Base-by-base conservation (phyloP, 2,329 filamentous ascomycete species). In the Aspergillus sp. region DNA sequence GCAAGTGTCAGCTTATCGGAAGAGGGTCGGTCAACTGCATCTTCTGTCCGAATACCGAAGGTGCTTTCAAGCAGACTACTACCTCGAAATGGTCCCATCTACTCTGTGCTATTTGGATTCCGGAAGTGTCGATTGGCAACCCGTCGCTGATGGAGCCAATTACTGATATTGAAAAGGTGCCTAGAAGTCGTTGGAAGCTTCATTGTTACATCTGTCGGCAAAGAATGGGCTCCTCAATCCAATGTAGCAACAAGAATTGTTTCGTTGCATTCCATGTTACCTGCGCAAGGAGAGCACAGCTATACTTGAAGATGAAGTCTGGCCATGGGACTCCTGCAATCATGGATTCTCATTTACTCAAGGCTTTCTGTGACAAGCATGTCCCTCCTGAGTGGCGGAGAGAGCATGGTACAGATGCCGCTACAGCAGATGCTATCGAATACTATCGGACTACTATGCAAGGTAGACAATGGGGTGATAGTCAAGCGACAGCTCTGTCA, bases 141-240 rank as follows among this genome's bases (percentile, higher is more conserved):
- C 86, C 89, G 49, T 95, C 90, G 6, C 93, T 97, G 63, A 96
- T 97, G 88, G 93, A 98, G 61, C 93, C 93, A 0, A 90, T 98
- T 40, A 94, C 93, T 75, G 93, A 97, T 56, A 88, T 98, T 31
- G 93, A 98, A 64, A 96, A 96, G 67, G 91, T 98, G 3, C 93
- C 93, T 1, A 93, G 90, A 63, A 90, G 85, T 48, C 81, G 93
- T 49, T 98, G 93, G 93, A 94, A 88, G 65, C 73, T 96, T 60
- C 84, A 81, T 33, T 98, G 93, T 70, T 98, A 98, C 66, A 94
- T 98, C 45, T 98, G 93, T 70, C 86, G 90, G 53, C 93, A 98
- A 68, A 86, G 85, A 57, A 98, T 98, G 93, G 93, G 93, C 19
- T 91, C 93, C 33, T 97, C 91, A 66, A 96, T 98, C 48, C 93